Evolutionary conservation across 2,329 filamentous ascomycete genomes (phyloP).

Genomic region (Akanthomyces uredinophilus): DNA sequence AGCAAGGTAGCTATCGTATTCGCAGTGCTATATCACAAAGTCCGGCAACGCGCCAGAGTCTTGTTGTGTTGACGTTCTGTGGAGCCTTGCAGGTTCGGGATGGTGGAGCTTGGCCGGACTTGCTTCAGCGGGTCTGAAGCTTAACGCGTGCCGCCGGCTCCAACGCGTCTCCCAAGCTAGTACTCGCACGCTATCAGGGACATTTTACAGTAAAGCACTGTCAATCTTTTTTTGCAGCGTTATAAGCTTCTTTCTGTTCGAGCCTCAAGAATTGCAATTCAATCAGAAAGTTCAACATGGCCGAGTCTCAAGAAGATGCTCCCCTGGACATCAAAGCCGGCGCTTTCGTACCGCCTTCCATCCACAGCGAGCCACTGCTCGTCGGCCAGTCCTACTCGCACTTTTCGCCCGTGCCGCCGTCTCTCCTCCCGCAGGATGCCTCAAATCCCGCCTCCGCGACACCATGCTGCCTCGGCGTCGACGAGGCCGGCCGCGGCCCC

Average conservation of each 20-base stretch:
- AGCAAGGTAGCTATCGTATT: constrained; percentile 2
- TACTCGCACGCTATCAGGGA: neutral
- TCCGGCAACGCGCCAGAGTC: constrained; percentile 1
- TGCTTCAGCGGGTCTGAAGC: constrained; percentile 1
- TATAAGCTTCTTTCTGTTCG: too few relatives aligned
- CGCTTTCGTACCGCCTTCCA: constrained; percentile 64
- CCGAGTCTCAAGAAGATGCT: constrained; percentile 28
- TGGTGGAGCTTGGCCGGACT: neutral
- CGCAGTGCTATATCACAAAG: neutral
- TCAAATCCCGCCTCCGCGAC: constrained; percentile 29
- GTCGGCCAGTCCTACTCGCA: constrained; percentile 65
- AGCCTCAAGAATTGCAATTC: neutral
- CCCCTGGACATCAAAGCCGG: constrained; percentile 16
- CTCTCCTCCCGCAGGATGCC: constrained; percentile 45
- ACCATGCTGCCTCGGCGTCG: constrained; percentile 74
- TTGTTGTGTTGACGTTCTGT: constrained; percentile 15
- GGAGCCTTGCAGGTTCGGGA: constrained; percentile 8
- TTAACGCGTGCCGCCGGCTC: constrained; percentile 6
- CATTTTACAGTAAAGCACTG: neutral
- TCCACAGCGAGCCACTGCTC: constrained; percentile 53
- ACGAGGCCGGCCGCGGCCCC: constrained; percentile 89
- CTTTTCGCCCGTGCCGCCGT: constrained; percentile 62
- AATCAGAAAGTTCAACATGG: constrained; percentile 26
- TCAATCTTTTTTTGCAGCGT: too few relatives aligned
- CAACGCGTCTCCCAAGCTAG: constrained; percentile 6